phyloP scores from a whole-genome alignment of 2,329 filamentous ascomycete species.

The Cercospora zeina region DNA sequence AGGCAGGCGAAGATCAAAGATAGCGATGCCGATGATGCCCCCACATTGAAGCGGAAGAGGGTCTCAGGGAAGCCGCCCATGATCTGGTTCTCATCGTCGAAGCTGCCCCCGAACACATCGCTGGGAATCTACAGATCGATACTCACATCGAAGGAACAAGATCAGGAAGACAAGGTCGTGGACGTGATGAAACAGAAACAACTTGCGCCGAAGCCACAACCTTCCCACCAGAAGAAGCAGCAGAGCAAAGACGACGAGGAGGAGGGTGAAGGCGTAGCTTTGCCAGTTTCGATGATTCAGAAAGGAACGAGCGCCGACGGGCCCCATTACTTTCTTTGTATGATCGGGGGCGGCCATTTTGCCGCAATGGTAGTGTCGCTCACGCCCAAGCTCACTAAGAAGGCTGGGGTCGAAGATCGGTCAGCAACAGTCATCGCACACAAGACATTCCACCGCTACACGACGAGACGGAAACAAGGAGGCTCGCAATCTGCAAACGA shows the following conservation, averaged over 20 bases:
- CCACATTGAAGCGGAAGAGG: slow-evolving; percentile 52
- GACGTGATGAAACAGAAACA: slow-evolving; percentile 76
- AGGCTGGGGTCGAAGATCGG: slow-evolving; percentile 71
- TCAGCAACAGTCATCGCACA: slow-evolving; percentile 88
- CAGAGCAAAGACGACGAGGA: slow-evolving; percentile 38
- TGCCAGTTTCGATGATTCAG: slow-evolving; percentile 45
- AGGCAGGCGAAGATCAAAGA: slow-evolving; percentile 75
- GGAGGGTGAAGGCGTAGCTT: slow-evolving; percentile 59
- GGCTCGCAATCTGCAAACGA: slow-evolving; percentile 93
- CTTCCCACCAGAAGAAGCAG: slow-evolving; percentile 48
- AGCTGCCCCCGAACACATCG: slow-evolving; percentile 73
- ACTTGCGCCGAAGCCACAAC: slow-evolving; percentile 60
- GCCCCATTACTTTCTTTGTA: slow-evolving; percentile 92
- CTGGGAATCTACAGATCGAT: slow-evolving; percentile 84
- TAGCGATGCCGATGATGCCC: slow-evolving; percentile 51
- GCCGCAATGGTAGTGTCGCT: slow-evolving; percentile 94
- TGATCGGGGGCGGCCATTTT: slow-evolving; percentile 98
- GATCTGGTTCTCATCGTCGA: slow-evolving; percentile 79
- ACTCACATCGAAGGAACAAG: slow-evolving; percentile 71
- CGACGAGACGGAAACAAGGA: slow-evolving; percentile 92
- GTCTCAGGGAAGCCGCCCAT: slow-evolving; percentile 70
- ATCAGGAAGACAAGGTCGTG: slow-evolving; percentile 60
- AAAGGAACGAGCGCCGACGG: slow-evolving; percentile 60
- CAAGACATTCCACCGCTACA: slow-evolving; percentile 98
- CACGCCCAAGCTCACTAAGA: slow-evolving; percentile 74